Base-by-base conservation (phyloP, 441 rosid genomes). In the Bocquillonia castaneifolia region DNA sequence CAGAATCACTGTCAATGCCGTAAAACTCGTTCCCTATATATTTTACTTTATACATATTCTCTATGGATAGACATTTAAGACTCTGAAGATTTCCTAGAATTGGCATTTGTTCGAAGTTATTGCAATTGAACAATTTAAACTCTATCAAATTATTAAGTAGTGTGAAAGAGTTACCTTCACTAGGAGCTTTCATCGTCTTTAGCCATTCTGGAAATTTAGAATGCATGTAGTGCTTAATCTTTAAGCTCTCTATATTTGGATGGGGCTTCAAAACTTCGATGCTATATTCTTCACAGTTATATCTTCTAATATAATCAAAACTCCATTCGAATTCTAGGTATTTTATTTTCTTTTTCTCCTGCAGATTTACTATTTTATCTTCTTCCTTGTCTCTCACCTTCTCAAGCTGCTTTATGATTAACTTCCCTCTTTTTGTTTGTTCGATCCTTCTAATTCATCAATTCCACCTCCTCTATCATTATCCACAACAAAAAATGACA, bases 151-250 rank as follows among this genome's bases (percentile, higher is more conserved):
- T 40, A 10, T 29, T 25, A 13, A 63, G 53, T 18, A 37, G 5
- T 20, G 2, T 28, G 37, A 25, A 40, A 28, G 44, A 14, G 18
- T 14, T 17, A 48, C 25, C 23, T 10, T 20, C 42, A 58, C 3
- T 5, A 1, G 17, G 26, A 63, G 10, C 1, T 20, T 28, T 17
- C 40, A 45, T 44, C 68, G 9, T 64, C 37, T n/a, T 62, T n/a
- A 76, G 34, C 81, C 83, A 80, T 18, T 60, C n/a, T 28, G 80
- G 74, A 36, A 70, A 73, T 20, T 22, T 66, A 37, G 40, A n/a
- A n/a, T 76, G 74, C 39, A 1, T 12, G 32, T 71, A 80, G 15
- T 40, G 39, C 3, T 44, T 0, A 23, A 77, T 71, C 10, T 18
- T 23, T 61, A 72, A 18, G 20, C 66, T 56, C 23, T 69, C 17